Percentiles rank a stretch among this genome's conserved stretches.
phyloP scores from a whole-genome alignment of 352 stramenopile species.

The Blastocystis sp. region DNA sequence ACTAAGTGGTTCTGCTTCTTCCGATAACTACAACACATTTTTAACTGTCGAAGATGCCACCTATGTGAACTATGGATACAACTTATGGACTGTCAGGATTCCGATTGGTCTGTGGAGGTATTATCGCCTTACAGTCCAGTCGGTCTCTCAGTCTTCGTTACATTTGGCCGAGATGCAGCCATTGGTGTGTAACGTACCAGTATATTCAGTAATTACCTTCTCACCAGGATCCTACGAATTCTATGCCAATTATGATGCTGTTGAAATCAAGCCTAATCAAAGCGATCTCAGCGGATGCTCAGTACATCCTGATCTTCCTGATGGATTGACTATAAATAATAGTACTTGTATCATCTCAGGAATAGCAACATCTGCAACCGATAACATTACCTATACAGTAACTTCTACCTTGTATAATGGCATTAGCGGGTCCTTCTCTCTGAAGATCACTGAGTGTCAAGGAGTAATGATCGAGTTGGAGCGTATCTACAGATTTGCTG shows the following conservation, averaged over 20 bases:
- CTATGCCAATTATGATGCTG: background rate
- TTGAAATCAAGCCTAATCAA: background rate
- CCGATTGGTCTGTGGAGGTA: background rate
- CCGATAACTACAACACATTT: background rate
- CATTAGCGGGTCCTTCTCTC: background rate
- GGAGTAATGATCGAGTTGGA: background rate
- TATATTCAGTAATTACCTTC: background rate
- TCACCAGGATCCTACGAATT: background rate
- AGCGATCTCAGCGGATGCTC: background rate
- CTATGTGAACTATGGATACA: background rate
- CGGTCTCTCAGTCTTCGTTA: background rate
- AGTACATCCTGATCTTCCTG: background rate
- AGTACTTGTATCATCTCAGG: background rate
- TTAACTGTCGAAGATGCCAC: background rate
- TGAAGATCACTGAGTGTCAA: background rate
- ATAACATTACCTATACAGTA: background rate
- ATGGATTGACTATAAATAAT: background rate
- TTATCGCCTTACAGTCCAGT: background rate
- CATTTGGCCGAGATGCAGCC: background rate
- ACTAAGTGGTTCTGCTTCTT: background rate
- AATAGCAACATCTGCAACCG: background rate
- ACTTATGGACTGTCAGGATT: background rate
- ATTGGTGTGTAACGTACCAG: background rate
- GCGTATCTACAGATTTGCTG: background rate
- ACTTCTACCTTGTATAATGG: background rate